Conservation (phyloP, 1,139 yeast genomes). For the Blastobotrys aristatus region DNA sequence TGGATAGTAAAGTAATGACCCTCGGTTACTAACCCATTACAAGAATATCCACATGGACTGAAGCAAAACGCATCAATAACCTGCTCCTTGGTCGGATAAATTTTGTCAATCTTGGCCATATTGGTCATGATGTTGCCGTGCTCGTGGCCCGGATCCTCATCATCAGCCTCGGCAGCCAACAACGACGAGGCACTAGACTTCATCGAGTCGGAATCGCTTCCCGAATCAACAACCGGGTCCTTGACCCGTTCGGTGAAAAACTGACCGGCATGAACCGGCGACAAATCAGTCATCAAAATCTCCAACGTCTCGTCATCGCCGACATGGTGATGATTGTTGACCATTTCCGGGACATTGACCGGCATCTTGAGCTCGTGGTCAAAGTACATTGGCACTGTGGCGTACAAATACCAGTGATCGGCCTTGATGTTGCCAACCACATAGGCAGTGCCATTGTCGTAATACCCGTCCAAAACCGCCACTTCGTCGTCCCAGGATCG, state of each 20-base stretch:
- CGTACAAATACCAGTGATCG: slow-evolving; percentile 89
- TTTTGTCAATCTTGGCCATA: slow-evolving; percentile 52
- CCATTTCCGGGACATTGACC: not conserved
- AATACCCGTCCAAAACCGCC: slow-evolving; percentile 49
- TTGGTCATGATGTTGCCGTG: slow-evolving; percentile 65
- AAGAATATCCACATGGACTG: slow-evolving; percentile 94
- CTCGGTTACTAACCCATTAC: slow-evolving; percentile 65
- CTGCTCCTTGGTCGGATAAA: slow-evolving; percentile 44
- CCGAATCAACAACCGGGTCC: slow-evolving; percentile 18
- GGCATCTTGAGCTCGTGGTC: slow-evolving; percentile 17
- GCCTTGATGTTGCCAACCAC: slow-evolving; percentile 74
- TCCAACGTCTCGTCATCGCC: slow-evolving; percentile 74
- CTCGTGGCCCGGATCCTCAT: slow-evolving; percentile 72
- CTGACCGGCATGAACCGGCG: slow-evolving; percentile 51
- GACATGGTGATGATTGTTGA: not conserved
- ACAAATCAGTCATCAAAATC: slow-evolving; percentile 83
- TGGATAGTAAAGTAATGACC: slow-evolving; percentile 81
- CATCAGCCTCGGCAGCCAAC: slow-evolving; percentile 42
- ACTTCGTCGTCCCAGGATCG: slow-evolving; percentile 83
- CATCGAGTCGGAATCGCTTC: slow-evolving; percentile 11
- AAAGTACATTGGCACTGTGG: slow-evolving; percentile 43
- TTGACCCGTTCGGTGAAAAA: slow-evolving; percentile 57
- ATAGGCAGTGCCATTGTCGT: slow-evolving; percentile 58
- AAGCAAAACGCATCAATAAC: slow-evolving; percentile 79
- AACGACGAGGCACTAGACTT: slow-evolving; percentile 30